Conservation (phyloP, 495 filamentous ascomycete genomes). For the Cercophora samala region DNA sequence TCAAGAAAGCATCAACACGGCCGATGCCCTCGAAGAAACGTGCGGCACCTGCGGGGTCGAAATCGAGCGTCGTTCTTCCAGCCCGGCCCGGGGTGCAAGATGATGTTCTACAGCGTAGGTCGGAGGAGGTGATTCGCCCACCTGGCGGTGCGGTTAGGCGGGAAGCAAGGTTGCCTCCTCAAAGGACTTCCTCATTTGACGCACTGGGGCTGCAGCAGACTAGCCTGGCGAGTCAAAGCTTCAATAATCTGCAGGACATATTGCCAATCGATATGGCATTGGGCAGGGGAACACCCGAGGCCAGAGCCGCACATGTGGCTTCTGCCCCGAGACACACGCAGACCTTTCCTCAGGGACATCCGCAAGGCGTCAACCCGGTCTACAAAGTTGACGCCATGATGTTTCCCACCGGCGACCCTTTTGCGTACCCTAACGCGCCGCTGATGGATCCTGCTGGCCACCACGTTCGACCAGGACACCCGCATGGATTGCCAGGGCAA, state of each 20-base stretch:
- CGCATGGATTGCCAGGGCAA: conserved; percentile 23
- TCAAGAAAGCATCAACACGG: conserved; percentile 47
- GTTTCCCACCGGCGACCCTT: conserved; percentile 88
- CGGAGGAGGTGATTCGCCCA: conserved; percentile 49
- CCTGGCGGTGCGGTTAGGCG: conserved; percentile 27
- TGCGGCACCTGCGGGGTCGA: conserved; percentile 51
- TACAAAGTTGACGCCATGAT: conserved; percentile 82
- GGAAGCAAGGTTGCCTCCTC: conserved; percentile 25
- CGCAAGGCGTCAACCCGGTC: conserved; percentile 46
- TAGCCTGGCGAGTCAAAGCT: conserved; percentile 27
- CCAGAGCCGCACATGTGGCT: conserved; percentile 22
- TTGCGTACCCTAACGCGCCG: conserved; percentile 84
- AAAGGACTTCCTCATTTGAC: conserved; percentile 35
- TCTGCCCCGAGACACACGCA: conserved; percentile 21
- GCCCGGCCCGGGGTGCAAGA: conserved; percentile 29
- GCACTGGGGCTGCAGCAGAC: conserved; percentile 30
- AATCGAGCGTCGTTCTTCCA: conserved; percentile 29
- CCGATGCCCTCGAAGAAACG: conserved; percentile 54
- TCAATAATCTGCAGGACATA: conserved; percentile 32
- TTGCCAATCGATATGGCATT: conserved; percentile 33
- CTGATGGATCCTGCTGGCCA: conserved; percentile 54
- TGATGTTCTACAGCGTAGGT: conserved; percentile 37
- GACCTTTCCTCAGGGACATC: conserved; percentile 30
- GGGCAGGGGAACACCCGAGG: conserved; percentile 25
- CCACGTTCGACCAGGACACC: conserved; percentile 20